phyloP scores from a whole-genome alignment of 2,329 filamentous ascomycete species.

The Arthrinium puccinioides region DNA sequence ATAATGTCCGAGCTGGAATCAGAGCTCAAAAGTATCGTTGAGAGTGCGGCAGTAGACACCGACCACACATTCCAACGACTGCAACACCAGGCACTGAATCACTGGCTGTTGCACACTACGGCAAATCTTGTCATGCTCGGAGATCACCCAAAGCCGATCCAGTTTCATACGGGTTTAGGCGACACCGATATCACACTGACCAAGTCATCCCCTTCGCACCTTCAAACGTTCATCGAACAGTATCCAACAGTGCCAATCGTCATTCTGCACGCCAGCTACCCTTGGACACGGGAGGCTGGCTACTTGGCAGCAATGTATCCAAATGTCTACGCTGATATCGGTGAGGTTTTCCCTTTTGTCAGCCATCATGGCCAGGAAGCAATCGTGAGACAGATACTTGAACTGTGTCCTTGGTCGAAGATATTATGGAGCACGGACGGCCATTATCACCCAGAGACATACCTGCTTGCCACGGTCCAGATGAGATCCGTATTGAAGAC shows the following conservation, averaged over 20 bases:
- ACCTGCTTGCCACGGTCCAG: constrained; percentile 64
- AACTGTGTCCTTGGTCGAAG: constrained; percentile 68
- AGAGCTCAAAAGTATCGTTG: constrained; percentile 29
- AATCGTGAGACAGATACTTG: constrained; percentile 64
- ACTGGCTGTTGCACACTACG: constrained; percentile 58
- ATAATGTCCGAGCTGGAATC: constrained; percentile 33
- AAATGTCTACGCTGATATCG: constrained; percentile 78
- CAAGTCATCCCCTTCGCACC: constrained; percentile 64
- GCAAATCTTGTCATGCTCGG: constrained; percentile 49
- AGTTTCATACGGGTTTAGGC: constrained; percentile 78
- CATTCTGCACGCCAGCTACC: constrained; percentile 73
- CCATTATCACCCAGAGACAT: constrained; percentile 73
- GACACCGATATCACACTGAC: constrained; percentile 70
- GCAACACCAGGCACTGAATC: constrained; percentile 58
- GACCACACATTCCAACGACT: constrained; percentile 40
- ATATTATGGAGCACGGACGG: constrained; percentile 77
- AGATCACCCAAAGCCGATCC: constrained; percentile 60
- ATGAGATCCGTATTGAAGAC: constrained; percentile 63
- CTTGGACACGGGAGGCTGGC: constrained; percentile 69
- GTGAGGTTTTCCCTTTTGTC: constrained; percentile 73
- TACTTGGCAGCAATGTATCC: constrained; percentile 71
- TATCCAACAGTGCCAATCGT: constrained; percentile 68
- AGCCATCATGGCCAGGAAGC: constrained; percentile 69
- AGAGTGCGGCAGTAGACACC: constrained; percentile 18
- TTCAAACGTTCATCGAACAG: constrained; percentile 65